These are phyloP conservation scores for Histomonas meleagridis DNA, from an alignment of 208 protist genomes.

Conservation along the genomic window DNA sequence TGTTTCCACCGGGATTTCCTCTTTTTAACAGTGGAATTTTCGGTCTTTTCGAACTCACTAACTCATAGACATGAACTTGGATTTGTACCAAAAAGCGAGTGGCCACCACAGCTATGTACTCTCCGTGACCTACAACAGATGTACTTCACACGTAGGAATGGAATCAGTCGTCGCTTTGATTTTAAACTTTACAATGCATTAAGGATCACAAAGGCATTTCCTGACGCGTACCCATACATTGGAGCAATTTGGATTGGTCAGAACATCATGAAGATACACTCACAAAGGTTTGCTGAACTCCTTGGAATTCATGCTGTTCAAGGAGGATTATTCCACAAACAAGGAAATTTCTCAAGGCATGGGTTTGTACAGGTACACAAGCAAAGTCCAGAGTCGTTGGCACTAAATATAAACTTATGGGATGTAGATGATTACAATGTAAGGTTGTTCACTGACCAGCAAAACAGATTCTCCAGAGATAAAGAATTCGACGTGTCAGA, in stretches of 20 bases:
- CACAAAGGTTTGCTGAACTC: neutral
- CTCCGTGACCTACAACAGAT: neutral
- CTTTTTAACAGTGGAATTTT: too few relatives aligned
- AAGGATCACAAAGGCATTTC: neutral
- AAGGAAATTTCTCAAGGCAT: constrained; percentile 4
- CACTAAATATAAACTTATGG: neutral
- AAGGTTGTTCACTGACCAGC: neutral
- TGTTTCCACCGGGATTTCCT: too few relatives aligned
- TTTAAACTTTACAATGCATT: neutral
- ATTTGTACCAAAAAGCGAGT: constrained; percentile 14
- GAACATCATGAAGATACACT: neutral
- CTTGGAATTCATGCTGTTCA: constrained; percentile 30
- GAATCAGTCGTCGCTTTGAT: neutral
- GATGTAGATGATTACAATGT: constrained; percentile 27
- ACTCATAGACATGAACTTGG: constrained; percentile 32
- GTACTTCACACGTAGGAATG: neutral
- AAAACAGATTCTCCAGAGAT: constrained; percentile 15
- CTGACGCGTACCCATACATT: neutral
- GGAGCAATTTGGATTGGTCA: neutral
- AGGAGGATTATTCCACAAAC: constrained; percentile 20
- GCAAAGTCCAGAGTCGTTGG: neutral
- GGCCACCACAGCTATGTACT: neutral
- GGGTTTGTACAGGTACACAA: neutral
- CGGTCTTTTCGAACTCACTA: too few relatives aligned
- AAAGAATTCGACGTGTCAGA: neutral